These are phyloP conservation scores for Trapa incisa DNA, from an alignment of 345 rosid species.

Conservation along the genomic window DNA sequence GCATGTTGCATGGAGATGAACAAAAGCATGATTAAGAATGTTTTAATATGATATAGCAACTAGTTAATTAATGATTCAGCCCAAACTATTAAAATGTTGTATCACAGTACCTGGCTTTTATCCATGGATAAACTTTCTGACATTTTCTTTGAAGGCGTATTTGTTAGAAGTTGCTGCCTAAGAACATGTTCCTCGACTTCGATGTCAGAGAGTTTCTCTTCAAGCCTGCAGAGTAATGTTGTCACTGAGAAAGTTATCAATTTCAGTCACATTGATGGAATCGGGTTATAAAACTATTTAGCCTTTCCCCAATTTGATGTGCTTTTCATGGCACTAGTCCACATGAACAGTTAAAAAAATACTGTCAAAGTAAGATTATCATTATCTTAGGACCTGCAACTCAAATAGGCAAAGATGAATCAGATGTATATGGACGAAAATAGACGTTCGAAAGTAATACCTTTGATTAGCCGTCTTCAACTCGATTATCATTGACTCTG, in stretches of 20 bases:
- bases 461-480: slow-evolving; percentile 74
- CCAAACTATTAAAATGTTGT: neutral
- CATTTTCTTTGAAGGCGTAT: slow-evolving; percentile 41
- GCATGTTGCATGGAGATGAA: slow-evolving; percentile 33
- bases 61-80: neutral
- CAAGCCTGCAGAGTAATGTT: slow-evolving; percentile 34
- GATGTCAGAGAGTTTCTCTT: slow-evolving; percentile 73
- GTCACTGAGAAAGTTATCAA: neutral
- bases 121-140: slow-evolving; percentile 43
- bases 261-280: neutral
- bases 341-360: too few species aligned
- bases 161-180: slow-evolving; percentile 45
- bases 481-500: slow-evolving; percentile 80
- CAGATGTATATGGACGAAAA: slow-evolving; percentile 5
- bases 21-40: slow-evolving; percentile 11
- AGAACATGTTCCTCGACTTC: slow-evolving; percentile 67
- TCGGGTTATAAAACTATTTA: neutral
- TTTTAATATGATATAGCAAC: slow-evolving; percentile 5
- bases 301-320: neutral
- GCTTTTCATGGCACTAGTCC: neutral
- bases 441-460: slow-evolving; percentile 19
- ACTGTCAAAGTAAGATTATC: neutral
- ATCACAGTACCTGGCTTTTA: slow-evolving; percentile 25
- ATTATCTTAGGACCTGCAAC: neutral
- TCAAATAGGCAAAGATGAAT: neutral